Conservation (phyloP, 805 yeast genomes). For the Candida nonsorbophila region DNA sequence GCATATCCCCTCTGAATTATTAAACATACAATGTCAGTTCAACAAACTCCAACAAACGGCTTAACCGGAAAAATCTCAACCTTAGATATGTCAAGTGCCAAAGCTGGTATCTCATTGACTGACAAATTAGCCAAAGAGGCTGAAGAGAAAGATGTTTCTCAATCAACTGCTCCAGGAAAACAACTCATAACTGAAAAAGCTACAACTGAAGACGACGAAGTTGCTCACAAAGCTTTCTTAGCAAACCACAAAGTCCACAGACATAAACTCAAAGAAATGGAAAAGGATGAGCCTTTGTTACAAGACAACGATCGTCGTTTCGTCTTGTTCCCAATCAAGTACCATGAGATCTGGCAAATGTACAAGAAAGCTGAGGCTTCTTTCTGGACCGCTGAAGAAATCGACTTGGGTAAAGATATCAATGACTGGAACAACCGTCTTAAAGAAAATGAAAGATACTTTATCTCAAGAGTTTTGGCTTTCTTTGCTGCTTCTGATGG, state of each 20-base stretch:
- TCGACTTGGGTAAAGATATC: slow-evolving; percentile 86
- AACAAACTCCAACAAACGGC: slow-evolving; percentile 57
- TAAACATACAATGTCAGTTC: slow-evolving; percentile 38
- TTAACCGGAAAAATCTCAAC: slow-evolving; percentile 40
- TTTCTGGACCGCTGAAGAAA: slow-evolving; percentile 99
- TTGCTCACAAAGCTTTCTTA: slow-evolving; percentile 53
- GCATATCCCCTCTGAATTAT: too few relatives aligned
- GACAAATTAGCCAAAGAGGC: slow-evolving; percentile 41
- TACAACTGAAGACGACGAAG: slow-evolving; percentile 18
- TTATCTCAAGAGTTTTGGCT: slow-evolving; percentile 88
- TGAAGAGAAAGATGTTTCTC: slow-evolving; percentile 25
- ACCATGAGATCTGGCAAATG: slow-evolving; percentile 98
- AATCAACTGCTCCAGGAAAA: slow-evolving; percentile 15
- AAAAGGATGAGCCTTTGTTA: slow-evolving; percentile 86
- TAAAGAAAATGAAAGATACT: slow-evolving; percentile 88
- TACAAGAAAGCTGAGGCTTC: slow-evolving; percentile 99
- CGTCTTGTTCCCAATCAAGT: slow-evolving; percentile 92
- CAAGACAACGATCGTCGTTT: slow-evolving; percentile 81
- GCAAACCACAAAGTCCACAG: slow-evolving; percentile 64
- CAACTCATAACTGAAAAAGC: slow-evolving; percentile 14
- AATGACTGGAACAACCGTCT: slow-evolving; percentile 89
- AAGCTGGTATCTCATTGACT: slow-evolving; percentile 30
- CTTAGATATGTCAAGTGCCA: slow-evolving; percentile 28
- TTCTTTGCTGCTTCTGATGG: slow-evolving; percentile 99
- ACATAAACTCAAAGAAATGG: slow-evolving; percentile 65